Evolutionary conservation across 1,284 basidiomycete species (phyloP).

Genomic region (Microbotryum violaceum): DNA sequence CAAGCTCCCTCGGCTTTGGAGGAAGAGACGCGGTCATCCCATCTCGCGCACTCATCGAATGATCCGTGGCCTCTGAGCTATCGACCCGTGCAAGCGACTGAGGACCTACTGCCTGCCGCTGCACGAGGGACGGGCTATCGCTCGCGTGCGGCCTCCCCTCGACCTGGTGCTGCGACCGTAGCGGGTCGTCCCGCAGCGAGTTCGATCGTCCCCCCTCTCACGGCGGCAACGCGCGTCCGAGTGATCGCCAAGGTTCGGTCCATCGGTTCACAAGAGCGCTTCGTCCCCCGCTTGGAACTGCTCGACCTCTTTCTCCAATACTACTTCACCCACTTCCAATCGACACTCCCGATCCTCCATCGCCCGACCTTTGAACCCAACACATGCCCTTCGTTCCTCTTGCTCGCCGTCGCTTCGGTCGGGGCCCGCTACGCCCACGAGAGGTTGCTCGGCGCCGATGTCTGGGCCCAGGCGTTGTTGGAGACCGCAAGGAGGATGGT

Average conservation of each 20-base stretch:
- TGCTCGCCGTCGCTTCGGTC: slow-evolving; percentile 25
- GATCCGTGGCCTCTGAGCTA: slow-evolving; percentile 32
- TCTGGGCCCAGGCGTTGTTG: slow-evolving; percentile 28
- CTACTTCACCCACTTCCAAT: slow-evolving; percentile 25
- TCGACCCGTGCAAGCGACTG: slow-evolving; percentile 23
- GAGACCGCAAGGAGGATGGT: slow-evolving; percentile 23
- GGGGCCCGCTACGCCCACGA: slow-evolving; percentile 28
- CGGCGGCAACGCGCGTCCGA: slow-evolving; percentile 20
- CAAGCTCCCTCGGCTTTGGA: background rate
- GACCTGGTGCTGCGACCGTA: background rate
- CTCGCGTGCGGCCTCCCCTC: slow-evolving; percentile 24
- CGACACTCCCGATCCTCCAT: slow-evolving; percentile 25
- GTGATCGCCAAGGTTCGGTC: slow-evolving; percentile 25
- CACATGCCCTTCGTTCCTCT: slow-evolving; percentile 25
- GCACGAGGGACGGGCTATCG: slow-evolving; percentile 21
- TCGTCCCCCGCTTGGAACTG: slow-evolving; percentile 24
- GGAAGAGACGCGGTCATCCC: slow-evolving; percentile 16
- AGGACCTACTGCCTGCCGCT: slow-evolving; percentile 24
- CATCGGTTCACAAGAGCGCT: slow-evolving; percentile 21
- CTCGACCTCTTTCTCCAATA: slow-evolving; percentile 30
- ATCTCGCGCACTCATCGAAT: slow-evolving; percentile 11
- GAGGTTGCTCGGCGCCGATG: slow-evolving; percentile 21
- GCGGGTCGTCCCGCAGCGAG: background rate
- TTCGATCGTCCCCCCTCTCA: slow-evolving; percentile 22
- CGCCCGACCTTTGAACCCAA: slow-evolving; percentile 30